Base-by-base conservation (phyloP, 768 basidiomycete genomes). In the Dictyophora rubrovolvata region DNA sequence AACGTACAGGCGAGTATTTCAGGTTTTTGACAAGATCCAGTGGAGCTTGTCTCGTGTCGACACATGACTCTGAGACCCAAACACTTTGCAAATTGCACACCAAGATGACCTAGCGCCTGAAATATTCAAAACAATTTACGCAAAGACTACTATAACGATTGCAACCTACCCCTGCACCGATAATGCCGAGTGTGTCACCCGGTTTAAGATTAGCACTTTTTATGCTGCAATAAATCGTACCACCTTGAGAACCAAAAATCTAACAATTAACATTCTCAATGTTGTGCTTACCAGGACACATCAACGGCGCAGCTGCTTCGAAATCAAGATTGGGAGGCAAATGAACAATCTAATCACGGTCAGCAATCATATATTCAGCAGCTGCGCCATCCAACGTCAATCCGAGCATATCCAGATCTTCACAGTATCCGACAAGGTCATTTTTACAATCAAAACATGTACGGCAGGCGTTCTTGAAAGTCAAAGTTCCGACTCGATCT, bases 71-170 rank as follows among this genome's bases (percentile, higher is more conserved):
- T 36, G 17, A 56, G 55, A 10, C 55, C 55, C 55, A 56, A 46
- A 34, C 55, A 56, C 42, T 56, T 56, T 12, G 55, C 55, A 21
- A 56, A 48, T 47, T 56, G 55, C 5, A 56, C 42, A 17, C 55
- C 55, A 18, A 56, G 33, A 48, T 56, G 55, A 16, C 55, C 55
- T 16, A 56, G 37, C 17, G 55, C 55, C 55, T 56, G 35, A 5
- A 56, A 12, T 12, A 46, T 11, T 22, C 8, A 55, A 20, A 11
- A 16, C 6, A 17, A 46, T 14, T n/a, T 11, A 10, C 5, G 20
- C 42, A 14, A 22, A 46, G 12, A 20, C 6, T 3, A 16, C 37
- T 46, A 23, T 46, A n/a, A 17, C 5, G 12, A 5, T 14, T n/a
- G 55, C 23, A 17, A 47, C 55, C 18, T n/a, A 56, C 55, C 12